Conservation (phyloP, 2,329 filamentous ascomycete species). For the Exophiala bonariae region DNA sequence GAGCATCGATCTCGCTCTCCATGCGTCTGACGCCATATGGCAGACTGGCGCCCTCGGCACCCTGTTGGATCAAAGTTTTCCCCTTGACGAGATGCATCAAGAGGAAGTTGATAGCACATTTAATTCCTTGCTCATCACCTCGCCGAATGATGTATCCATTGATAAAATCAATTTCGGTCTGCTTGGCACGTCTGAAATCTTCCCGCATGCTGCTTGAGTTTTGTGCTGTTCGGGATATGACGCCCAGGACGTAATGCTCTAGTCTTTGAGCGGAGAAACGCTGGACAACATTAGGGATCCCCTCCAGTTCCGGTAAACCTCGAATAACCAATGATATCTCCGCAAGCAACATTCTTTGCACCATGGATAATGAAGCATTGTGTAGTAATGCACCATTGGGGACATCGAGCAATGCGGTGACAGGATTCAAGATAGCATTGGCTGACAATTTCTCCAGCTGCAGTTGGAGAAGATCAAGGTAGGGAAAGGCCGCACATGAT, state of each 20-base stretch:
- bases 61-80: conserved; percentile 46
- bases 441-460: conserved; percentile 80
- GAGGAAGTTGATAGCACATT: conserved; percentile 70
- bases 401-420: conserved; percentile 77
- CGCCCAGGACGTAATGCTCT: conserved; percentile 58
- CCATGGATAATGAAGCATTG: conserved; percentile 64
- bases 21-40: conserved; percentile 17
- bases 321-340: conserved; percentile 75
- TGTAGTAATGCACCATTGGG: conserved; percentile 69
- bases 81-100: conserved; percentile 72
- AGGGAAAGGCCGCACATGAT: conserved; percentile 58
- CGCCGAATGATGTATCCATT: conserved; percentile 83
- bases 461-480: conserved; percentile 62
- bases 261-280: conserved; percentile 63
- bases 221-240: conserved; percentile 55
- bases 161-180: conserved; percentile 78
- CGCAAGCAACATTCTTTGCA: conserved; percentile 69
- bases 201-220: conserved; percentile 68
- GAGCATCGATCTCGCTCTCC: conserved; percentile 7
- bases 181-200: conserved; percentile 60
- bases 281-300: conserved; percentile 58
- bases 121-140: conserved; percentile 71
- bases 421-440: conserved; percentile 73
- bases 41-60: background rate
- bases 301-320: conserved; percentile 70